These are phyloP conservation scores for Sporothrix brasiliensis DNA, from an alignment of 2,329 filamentous ascomycete species.

Conservation along the genomic window DNA sequence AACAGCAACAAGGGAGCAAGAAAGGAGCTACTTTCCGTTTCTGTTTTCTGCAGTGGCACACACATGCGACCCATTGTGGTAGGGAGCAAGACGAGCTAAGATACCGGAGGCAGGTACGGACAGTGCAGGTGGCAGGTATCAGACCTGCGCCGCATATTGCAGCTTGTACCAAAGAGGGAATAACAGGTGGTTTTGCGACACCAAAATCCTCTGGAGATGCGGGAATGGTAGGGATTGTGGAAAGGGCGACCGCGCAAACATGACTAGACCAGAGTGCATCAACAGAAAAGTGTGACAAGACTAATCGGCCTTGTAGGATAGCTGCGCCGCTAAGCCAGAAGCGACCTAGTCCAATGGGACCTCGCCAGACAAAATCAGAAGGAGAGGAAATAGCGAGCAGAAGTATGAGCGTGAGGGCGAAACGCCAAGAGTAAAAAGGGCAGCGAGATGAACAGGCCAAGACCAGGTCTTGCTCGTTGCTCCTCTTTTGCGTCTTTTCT, in stretches of 20 bases:
- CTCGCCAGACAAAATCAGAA: not conserved
- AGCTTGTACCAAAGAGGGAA: conserved; percentile 26
- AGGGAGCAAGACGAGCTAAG: conserved; percentile 20
- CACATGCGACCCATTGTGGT: conserved; percentile 15
- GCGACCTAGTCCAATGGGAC: conserved; percentile 23
- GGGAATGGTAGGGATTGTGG: not conserved
- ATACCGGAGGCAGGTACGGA: conserved; percentile 24
- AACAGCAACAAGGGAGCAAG: not conserved
- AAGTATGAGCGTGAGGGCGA: conserved; percentile 2
- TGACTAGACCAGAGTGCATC: not conserved
- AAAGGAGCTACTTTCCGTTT: not conserved
- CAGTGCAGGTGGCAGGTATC: conserved; percentile 6
- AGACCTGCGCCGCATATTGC: conserved; percentile 17
- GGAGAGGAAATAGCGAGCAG: conserved; percentile 7
- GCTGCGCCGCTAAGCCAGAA: conserved; percentile 24
- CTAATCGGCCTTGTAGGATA: conserved; percentile 25
- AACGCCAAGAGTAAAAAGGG: not conserved
- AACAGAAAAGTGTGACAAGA: not conserved
- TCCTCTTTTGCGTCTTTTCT: conserved; percentile 8
- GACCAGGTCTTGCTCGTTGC: not conserved
- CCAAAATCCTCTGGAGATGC: conserved; percentile 12
- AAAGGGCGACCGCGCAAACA: not conserved
- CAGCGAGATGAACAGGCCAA: not conserved
- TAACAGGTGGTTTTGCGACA: conserved; percentile 15
- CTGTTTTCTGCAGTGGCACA: not conserved